Percentiles rank a stretch among this genome's conserved stretches.
Conservation (phyloP, 1,284 basidiomycete genomes). For the Ganoderma lingzhi region DNA sequence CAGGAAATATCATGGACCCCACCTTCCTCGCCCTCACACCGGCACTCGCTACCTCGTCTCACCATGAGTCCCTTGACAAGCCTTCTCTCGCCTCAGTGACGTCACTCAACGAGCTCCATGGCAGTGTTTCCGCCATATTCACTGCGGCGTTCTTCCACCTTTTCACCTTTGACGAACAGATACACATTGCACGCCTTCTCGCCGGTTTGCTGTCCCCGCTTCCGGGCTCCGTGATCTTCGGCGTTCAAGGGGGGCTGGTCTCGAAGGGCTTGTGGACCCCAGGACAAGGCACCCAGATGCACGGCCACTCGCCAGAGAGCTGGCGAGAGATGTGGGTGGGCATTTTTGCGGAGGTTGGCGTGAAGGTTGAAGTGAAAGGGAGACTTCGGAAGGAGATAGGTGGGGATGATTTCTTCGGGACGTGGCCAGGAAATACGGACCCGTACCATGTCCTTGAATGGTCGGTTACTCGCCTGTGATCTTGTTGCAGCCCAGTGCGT, state of each 20-base stretch:
- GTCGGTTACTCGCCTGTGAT: too few relatives aligned
- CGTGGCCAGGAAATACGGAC: too few relatives aligned
- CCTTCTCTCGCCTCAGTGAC: conserved; percentile 43
- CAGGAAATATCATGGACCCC: conserved; percentile 51
- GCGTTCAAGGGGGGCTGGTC: conserved; percentile 33
- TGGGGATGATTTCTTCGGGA: too few relatives aligned
- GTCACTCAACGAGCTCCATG: conserved; percentile 49
- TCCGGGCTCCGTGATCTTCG: conserved; percentile 44
- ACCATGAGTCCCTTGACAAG: conserved; percentile 20
- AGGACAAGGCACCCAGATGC: conserved; percentile 34
- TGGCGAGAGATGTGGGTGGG: conserved; percentile 53
- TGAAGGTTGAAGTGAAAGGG: conserved; percentile 36
- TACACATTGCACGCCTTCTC: conserved; percentile 45
- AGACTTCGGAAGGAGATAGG: conserved; percentile 4
- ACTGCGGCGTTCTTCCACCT: conserved; percentile 57
- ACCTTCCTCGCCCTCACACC: conserved; percentile 37
- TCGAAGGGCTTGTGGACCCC: conserved; percentile 10
- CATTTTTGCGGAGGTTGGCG: conserved; percentile 46
- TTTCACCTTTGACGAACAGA: conserved; percentile 51
- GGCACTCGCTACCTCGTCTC: conserved; percentile 37
- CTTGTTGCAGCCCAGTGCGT: too few relatives aligned
- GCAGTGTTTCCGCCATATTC: conserved; percentile 52
- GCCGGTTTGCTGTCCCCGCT: conserved; percentile 47
- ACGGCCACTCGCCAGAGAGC: conserved; percentile 46
- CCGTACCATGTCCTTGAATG: too few relatives aligned